phyloP scores from a whole-genome alignment of 805 yeast species.

The Vanderwaltozyma yarrowii region DNA sequence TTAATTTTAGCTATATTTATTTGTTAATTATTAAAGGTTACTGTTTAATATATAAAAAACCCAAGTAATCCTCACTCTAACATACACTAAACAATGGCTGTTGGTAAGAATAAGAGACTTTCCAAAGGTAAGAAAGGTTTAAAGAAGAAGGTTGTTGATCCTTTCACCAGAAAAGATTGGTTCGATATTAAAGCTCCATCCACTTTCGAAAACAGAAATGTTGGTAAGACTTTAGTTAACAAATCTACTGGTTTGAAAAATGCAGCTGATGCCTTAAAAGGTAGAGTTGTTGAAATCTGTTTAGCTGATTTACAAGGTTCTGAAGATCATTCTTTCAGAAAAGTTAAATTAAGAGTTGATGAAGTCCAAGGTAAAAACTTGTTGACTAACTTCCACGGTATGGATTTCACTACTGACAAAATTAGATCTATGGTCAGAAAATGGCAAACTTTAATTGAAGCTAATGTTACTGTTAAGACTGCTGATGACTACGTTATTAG shows the following conservation, averaged over 20 bases:
- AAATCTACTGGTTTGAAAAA: conserved; percentile 95
- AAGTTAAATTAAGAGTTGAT: conserved; percentile 93
- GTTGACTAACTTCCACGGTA: conserved; percentile 98
- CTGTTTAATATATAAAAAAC: neutral
- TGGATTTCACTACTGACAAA: conserved; percentile 96
- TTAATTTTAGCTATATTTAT: too few relatives aligned
- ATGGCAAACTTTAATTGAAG: conserved; percentile 98
- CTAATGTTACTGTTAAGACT: conserved; percentile 96
- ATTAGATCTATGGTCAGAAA: conserved; percentile 95
- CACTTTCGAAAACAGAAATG: conserved; percentile 95
- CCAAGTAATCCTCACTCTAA: neutral
- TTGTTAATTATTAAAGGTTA: too few relatives aligned
- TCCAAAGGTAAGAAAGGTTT: conserved; percentile 91
- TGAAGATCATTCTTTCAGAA: conserved; percentile 98
- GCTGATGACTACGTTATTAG: conserved; percentile 95
- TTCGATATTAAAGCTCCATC: conserved; percentile 97
- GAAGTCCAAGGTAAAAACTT: conserved; percentile 98
- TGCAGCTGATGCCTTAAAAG: conserved; percentile 96
- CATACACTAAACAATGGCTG: conserved; percentile 43
- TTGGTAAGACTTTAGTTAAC: conserved; percentile 97
- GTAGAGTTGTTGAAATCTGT: conserved; percentile 91
- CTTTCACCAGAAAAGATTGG: conserved; percentile 99
- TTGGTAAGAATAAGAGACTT: conserved; percentile 78
- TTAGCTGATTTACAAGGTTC: conserved; percentile 97
- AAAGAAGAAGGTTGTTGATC: conserved; percentile 99